Conservation (phyloP, 2,329 filamentous ascomycete species). For the Trichophyton mentagrophytes region DNA sequence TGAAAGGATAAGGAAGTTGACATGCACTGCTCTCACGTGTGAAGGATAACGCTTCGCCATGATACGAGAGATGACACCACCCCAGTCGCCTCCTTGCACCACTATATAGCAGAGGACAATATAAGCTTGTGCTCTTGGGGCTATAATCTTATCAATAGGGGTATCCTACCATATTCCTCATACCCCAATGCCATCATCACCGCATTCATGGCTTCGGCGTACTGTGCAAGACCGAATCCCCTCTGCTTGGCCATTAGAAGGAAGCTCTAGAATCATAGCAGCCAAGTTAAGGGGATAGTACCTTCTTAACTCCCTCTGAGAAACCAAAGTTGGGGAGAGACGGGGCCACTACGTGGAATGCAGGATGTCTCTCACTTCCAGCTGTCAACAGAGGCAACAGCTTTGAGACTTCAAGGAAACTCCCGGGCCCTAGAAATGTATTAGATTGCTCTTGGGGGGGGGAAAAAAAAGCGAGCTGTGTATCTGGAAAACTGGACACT, state of each 20-base stretch:
- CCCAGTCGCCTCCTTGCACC: conserved; percentile 59
- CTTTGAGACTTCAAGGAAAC: conserved; percentile 53
- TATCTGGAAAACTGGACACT: conserved; percentile 26
- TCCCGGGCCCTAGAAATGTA: conserved; percentile 45
- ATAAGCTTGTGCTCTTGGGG: background rate
- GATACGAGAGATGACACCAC: conserved; percentile 48
- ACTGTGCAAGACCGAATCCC: conserved; percentile 48
- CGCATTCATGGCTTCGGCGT: conserved; percentile 52
- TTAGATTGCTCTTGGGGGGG: conserved; percentile 12
- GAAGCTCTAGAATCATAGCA: background rate
- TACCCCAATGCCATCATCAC: conserved; percentile 59
- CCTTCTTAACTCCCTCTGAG: conserved; percentile 31
- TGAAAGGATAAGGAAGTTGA: conserved; percentile 43
- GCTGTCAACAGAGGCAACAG: conserved; percentile 41
- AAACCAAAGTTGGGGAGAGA: conserved; percentile 47
- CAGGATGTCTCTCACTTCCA: conserved; percentile 26
- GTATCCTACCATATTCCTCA: conserved; percentile 38
- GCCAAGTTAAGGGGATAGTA: conserved; percentile 10
- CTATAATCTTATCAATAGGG: background rate
- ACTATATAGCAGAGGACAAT: conserved; percentile 12
- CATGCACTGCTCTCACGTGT: conserved; percentile 46
- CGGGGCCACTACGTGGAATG: conserved; percentile 42
- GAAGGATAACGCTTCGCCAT: conserved; percentile 49
- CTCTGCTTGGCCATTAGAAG: background rate
- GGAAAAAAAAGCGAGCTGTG: conserved; percentile 27